Evolutionary conservation across 2,329 filamentous ascomycete species (phyloP).

Genomic region (Teratosphaeria nubilosa): DNA sequence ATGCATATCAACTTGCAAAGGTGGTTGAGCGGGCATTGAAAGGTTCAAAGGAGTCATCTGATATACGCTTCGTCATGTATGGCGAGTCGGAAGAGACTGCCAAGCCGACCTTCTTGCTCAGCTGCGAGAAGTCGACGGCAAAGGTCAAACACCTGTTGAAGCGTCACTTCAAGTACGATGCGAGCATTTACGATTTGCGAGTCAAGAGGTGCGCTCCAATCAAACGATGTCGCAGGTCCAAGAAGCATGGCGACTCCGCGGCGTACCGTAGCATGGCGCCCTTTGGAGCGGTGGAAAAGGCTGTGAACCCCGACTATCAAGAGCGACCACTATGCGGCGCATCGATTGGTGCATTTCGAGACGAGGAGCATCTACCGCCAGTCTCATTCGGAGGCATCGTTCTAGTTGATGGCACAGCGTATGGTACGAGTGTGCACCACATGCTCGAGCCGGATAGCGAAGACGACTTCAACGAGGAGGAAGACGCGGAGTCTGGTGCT

Average conservation of each 20-base stretch:
- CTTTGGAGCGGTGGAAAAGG: slow-evolving; percentile 18
- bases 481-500: slow-evolving; percentile 25
- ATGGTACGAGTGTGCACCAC: slow-evolving; percentile 94
- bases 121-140: slow-evolving; percentile 58
- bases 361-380: slow-evolving; percentile 74
- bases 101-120: slow-evolving; percentile 63
- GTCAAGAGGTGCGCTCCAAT: slow-evolving; percentile 51
- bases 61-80: slow-evolving; percentile 66
- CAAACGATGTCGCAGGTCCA: slow-evolving; percentile 11
- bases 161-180: slow-evolving; percentile 60
- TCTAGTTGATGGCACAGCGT: slow-evolving; percentile 70
- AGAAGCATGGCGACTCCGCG: slow-evolving; percentile 4
- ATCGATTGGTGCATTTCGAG: slow-evolving; percentile 84
- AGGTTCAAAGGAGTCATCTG: slow-evolving; percentile 65
- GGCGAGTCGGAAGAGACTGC: slow-evolving; percentile 58
- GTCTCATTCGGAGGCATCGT: slow-evolving; percentile 86
- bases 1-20: slow-evolving; percentile 65
- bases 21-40: slow-evolving; percentile 61
- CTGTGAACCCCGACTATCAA: slow-evolving; percentile 67
- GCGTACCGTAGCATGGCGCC: slow-evolving; percentile 19
- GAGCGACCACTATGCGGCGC: slow-evolving; percentile 71
- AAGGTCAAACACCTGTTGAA: slow-evolving; percentile 64
- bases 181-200: slow-evolving; percentile 54
- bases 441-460: slow-evolving; percentile 66
- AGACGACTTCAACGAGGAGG: slow-evolving; percentile 31